Evolutionary conservation across 495 filamentous ascomycete species (phyloP).

Genomic region (Amniculicola lignicola): DNA sequence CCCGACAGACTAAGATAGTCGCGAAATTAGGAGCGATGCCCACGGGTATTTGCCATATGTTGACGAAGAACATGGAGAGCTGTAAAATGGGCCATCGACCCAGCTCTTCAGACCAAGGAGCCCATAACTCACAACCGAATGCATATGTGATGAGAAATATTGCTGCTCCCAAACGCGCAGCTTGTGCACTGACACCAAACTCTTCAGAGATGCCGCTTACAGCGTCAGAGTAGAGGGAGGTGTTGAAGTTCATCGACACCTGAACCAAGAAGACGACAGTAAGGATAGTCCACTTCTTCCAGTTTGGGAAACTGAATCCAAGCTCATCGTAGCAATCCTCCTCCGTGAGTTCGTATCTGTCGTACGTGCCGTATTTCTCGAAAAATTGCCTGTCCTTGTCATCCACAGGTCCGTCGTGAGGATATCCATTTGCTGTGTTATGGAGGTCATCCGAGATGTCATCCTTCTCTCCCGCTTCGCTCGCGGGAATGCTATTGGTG

Average conservation of each 20-base stretch:
- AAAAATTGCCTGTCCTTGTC: slow-evolving; percentile 13
- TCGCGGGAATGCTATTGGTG: not conserved
- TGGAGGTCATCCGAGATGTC: not conserved
- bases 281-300: slow-evolving; percentile 75
- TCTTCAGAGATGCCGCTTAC: slow-evolving; percentile 57
- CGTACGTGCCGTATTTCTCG: slow-evolving; percentile 30
- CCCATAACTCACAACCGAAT: slow-evolving; percentile 80
- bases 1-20: slow-evolving; percentile 62
- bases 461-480: slow-evolving; percentile 2
- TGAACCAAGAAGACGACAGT: slow-evolving; percentile 72
- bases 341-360: slow-evolving; percentile 30
- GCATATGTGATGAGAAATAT: slow-evolving; percentile 72
- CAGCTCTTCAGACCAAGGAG: slow-evolving; percentile 76
- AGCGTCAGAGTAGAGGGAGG: slow-evolving; percentile 67
- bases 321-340: slow-evolving; percentile 55
- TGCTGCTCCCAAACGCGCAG: slow-evolving; percentile 62
- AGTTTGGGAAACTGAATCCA: slow-evolving; percentile 60
- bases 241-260: slow-evolving; percentile 85
- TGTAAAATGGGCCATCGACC: slow-evolving; percentile 74
- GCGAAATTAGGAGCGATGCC: slow-evolving; percentile 67
- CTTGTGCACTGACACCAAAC: slow-evolving; percentile 62
- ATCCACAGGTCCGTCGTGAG: not conserved
- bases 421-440: not conserved
- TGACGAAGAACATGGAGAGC: slow-evolving; percentile 65
- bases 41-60: slow-evolving; percentile 72